These are phyloP conservation scores for Acaromyces ingoldii DNA, from an alignment of 1,284 basidiomycete genomes.

Conservation along the genomic window DNA sequence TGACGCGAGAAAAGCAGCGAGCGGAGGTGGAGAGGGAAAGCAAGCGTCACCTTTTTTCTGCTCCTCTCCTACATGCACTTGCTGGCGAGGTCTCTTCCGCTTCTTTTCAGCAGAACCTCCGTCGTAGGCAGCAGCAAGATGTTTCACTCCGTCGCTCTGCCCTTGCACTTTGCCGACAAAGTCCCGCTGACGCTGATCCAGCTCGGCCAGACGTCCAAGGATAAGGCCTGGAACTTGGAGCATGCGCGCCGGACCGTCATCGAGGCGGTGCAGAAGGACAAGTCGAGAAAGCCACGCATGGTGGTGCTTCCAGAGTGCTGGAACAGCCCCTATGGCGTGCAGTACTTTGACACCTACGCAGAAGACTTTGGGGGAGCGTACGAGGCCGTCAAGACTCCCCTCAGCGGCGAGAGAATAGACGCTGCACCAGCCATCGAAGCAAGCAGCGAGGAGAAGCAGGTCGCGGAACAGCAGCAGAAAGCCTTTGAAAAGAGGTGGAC, in stretches of 20 bases:
- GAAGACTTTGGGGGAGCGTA: slow-evolving; percentile 42
- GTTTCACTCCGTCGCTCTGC: slow-evolving; percentile 1
- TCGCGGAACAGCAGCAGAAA: slow-evolving; percentile 17
- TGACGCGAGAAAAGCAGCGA: too few species aligned
- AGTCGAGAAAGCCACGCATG: slow-evolving; percentile 16
- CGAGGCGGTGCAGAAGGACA: slow-evolving; percentile 9
- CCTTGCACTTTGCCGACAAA: not conserved
- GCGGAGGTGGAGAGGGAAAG: too few species aligned
- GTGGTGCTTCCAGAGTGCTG: slow-evolving; percentile 74
- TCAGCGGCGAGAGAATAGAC: not conserved
- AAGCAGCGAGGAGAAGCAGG: slow-evolving; percentile 19
- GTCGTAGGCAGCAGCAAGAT: too few species aligned
- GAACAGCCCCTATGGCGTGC: slow-evolving; percentile 91
- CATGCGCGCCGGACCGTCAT: slow-evolving; percentile 33
- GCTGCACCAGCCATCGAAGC: not conserved
- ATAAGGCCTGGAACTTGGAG: slow-evolving; percentile 41
- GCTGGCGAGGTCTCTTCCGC: too few species aligned
- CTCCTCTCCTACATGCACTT: too few species aligned
- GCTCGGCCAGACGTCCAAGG: slow-evolving; percentile 39
- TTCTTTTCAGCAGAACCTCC: too few species aligned
- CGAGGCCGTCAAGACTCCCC: slow-evolving; percentile 31
- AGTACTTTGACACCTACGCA: slow-evolving; percentile 52
- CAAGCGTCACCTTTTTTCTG: too few species aligned
- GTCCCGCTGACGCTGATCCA: slow-evolving; percentile 36
- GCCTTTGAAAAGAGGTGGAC: slow-evolving; percentile 21